Evolutionary conservation across 1,284 basidiomycete genomes (phyloP).

Genomic region (Trichosporon sp.): DNA sequence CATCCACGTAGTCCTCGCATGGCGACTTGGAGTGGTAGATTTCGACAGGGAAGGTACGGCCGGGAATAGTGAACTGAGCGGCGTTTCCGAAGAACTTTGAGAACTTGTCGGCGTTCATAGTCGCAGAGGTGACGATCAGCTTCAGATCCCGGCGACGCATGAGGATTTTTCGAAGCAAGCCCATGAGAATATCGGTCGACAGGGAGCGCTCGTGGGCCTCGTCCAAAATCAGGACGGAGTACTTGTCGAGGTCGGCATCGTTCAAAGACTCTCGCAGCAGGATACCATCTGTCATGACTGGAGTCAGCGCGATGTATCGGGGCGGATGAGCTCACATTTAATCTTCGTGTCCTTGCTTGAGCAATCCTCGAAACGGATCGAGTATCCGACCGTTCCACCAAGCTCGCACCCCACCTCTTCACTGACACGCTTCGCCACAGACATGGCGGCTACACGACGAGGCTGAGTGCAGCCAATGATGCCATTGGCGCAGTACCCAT

Average conservation of each 20-base stretch:
- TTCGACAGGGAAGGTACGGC: slow-evolving; percentile 97
- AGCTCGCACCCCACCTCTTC: slow-evolving; percentile 86
- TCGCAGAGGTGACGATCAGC: slow-evolving; percentile 95
- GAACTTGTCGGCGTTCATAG: slow-evolving; percentile 99
- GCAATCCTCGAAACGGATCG: slow-evolving; percentile 96
- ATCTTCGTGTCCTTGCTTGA: slow-evolving; percentile 87
- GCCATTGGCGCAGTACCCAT: slow-evolving; percentile 83
- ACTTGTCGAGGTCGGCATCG: slow-evolving; percentile 89
- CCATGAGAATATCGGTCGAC: slow-evolving; percentile 96
- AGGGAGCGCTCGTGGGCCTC: slow-evolving; percentile 95
- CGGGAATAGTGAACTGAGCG: slow-evolving; percentile 93
- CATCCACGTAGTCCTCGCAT: slow-evolving; percentile 97
- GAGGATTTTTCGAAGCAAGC: slow-evolving; percentile 83
- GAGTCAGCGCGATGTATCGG: too few species aligned
- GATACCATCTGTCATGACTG: slow-evolving; percentile 98
- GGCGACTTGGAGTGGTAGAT: slow-evolving; percentile 93
- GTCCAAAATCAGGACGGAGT: slow-evolving; percentile 92
- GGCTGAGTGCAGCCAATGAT: slow-evolving; percentile 95
- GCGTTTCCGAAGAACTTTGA: slow-evolving; percentile 91
- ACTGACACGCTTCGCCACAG: slow-evolving; percentile 95
- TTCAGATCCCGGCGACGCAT: slow-evolving; percentile 86
- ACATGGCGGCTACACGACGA: slow-evolving; percentile 96
- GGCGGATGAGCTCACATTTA: slow-evolving; percentile 78
- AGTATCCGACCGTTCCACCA: slow-evolving; percentile 84
- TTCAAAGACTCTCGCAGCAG: slow-evolving; percentile 90